Evolutionary conservation across 805 yeast species (phyloP).

Genomic region (Yamadazyma insecticola): DNA sequence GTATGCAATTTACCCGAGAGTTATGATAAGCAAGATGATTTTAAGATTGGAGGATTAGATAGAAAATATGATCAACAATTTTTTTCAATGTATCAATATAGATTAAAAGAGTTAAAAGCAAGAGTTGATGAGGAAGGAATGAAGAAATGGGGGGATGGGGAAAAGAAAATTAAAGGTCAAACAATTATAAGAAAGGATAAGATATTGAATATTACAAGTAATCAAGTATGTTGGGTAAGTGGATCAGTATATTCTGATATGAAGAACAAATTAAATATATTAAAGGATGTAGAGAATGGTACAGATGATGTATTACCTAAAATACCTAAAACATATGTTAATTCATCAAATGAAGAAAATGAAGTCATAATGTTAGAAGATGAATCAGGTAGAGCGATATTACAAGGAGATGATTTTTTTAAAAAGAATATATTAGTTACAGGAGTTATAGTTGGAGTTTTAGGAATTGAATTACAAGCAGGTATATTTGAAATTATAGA

Average conservation of each 20-base stretch:
- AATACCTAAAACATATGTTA: constrained; percentile 24
- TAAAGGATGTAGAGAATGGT: constrained; percentile 70
- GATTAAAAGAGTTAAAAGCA: constrained; percentile 27
- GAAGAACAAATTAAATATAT: constrained; percentile 78
- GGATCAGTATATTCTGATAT: constrained; percentile 86
- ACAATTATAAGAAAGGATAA: constrained; percentile 30
- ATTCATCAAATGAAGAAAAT: constrained; percentile 7
- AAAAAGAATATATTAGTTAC: constrained; percentile 65
- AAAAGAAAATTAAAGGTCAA: constrained; percentile 28
- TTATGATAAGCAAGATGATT: constrained; percentile 14
- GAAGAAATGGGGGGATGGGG: constrained; percentile 52
- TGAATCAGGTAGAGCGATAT: constrained; percentile 80
- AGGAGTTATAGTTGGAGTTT: constrained; percentile 80
- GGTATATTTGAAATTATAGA: constrained; percentile 86
- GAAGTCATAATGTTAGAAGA: constrained; percentile 75
- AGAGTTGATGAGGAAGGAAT: constrained; percentile 30
- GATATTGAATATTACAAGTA: constrained; percentile 56
- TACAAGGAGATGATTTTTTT: constrained; percentile 59
- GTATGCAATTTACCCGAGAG: constrained; percentile 1
- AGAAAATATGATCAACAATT: constrained; percentile 37
- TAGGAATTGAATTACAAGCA: constrained; percentile 80
- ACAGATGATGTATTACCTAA: constrained; percentile 46
- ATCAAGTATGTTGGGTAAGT: constrained; percentile 70
- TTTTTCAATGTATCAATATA: constrained; percentile 39
- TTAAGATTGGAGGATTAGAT: constrained; percentile 14